Percentiles rank a stretch among this genome's conserved stretches.
phyloP scores from a whole-genome alignment of 371 early-diverging fungal genomes.

The Mucor sp. region DNA sequence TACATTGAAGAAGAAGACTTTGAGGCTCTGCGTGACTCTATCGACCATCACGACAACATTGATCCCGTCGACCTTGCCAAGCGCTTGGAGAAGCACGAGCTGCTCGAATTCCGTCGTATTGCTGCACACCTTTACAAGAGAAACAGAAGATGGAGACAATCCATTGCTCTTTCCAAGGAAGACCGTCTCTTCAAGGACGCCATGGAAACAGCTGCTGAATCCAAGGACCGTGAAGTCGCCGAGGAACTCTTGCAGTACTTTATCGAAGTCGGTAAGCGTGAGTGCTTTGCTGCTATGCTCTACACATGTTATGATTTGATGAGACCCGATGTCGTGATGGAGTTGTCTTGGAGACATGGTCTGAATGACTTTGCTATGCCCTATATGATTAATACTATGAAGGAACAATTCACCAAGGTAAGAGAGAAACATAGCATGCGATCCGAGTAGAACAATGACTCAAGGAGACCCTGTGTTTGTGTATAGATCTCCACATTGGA shows the following conservation, averaged over 20 bases:
- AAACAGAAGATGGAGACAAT: slow-evolving; percentile 95
- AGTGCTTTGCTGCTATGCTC: slow-evolving; percentile 92
- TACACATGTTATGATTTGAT: slow-evolving; percentile 93
- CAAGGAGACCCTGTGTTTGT: too few relatives aligned
- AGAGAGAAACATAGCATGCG: too few relatives aligned
- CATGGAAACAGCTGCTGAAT: slow-evolving; percentile 95
- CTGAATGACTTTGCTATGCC: slow-evolving; percentile 95
- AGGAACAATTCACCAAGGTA: slow-evolving; percentile 80
- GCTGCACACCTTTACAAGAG: slow-evolving; percentile 93
- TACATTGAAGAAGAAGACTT: slow-evolving; percentile 97
- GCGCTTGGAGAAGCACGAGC: slow-evolving; percentile 91
- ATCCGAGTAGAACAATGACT: too few relatives aligned
- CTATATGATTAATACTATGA: slow-evolving; percentile 87
- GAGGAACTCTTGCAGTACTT: slow-evolving; percentile 95
- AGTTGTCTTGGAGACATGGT: slow-evolving; percentile 90
- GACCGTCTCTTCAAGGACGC: slow-evolving; percentile 96
- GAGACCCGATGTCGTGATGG: slow-evolving; percentile 92
- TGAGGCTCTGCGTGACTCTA: slow-evolving; percentile 86
- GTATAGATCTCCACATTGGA: slow-evolving; percentile 46
- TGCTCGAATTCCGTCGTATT: slow-evolving; percentile 96
- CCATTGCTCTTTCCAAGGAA: slow-evolving; percentile 92
- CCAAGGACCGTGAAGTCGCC: slow-evolving; percentile 82
- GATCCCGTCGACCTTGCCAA: slow-evolving; percentile 90
- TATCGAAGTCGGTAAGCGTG: slow-evolving; percentile 85
- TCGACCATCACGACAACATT: slow-evolving; percentile 91